Conservation (phyloP, 2,329 filamentous ascomycete species). For the Alternaria novae-zelandiae region DNA sequence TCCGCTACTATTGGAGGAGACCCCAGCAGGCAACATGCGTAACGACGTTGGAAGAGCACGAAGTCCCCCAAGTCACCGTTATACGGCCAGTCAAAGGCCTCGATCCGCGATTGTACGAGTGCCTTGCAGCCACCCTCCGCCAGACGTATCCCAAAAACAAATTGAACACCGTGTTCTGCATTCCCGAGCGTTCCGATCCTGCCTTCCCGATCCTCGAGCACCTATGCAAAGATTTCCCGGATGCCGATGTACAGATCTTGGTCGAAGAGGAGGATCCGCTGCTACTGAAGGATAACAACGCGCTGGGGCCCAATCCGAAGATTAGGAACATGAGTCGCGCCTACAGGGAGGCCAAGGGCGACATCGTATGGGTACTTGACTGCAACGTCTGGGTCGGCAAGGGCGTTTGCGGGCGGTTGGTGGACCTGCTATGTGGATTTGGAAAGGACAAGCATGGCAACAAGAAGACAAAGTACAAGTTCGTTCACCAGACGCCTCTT, state of each 20-base stretch:
- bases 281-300: constrained; percentile 62
- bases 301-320: constrained; percentile 94
- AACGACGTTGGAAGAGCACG: constrained; percentile 40
- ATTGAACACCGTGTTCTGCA: constrained; percentile 81
- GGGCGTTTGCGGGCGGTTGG: constrained; percentile 83
- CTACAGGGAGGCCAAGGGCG: constrained; percentile 83
- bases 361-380: constrained; percentile 93
- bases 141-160: constrained; percentile 81
- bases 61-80: constrained; percentile 82
- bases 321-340: constrained; percentile 95
- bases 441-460: constrained; percentile 42
- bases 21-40: constrained; percentile 54
- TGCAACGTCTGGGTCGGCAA: constrained; percentile 93
- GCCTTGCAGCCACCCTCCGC: constrained; percentile 82
- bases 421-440: constrained; percentile 81
- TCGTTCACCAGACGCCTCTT: constrained; percentile 92
- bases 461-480: constrained; percentile 68
- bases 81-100: constrained; percentile 93
- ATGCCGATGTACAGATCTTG: constrained; percentile 73
- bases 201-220: constrained; percentile 76
- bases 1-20: constrained; percentile 59
- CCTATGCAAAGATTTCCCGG: constrained; percentile 75
- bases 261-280: constrained; percentile 83
- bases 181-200: constrained; percentile 76
- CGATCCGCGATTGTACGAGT: constrained; percentile 89